phyloP scores from a whole-genome alignment of 2,329 filamentous ascomycete species.

The Ascochyta clinopodiicola region DNA sequence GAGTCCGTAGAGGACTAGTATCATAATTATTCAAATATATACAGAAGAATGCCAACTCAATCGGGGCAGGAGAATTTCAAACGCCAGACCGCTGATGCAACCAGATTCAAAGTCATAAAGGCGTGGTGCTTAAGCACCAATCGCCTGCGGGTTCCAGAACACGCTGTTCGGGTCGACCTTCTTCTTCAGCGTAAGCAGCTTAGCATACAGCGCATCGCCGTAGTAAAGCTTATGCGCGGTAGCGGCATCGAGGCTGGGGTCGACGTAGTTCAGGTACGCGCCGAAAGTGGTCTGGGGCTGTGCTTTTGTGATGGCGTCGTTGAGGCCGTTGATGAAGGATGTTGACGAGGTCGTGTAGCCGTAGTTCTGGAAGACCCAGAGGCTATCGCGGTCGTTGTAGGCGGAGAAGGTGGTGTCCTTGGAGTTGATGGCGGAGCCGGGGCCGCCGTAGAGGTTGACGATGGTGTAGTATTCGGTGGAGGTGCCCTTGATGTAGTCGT shows the following conservation, averaged over 20 bases:
- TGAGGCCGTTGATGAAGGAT: conserved; percentile 52
- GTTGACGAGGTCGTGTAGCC: conserved; percentile 35
- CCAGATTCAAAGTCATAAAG: neutral
- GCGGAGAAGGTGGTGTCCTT: conserved; percentile 44
- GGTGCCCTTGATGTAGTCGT: conserved; percentile 39
- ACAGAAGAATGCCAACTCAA: no score
- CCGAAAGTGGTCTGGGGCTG: conserved; percentile 52
- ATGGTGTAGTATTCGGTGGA: conserved; percentile 44
- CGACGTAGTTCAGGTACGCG: conserved; percentile 63
- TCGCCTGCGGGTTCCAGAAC: conserved; percentile 50
- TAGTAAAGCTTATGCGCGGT: conserved; percentile 61
- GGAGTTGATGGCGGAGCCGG: conserved; percentile 44
- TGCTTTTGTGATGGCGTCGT: conserved; percentile 47
- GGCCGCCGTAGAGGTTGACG: conserved; percentile 50
- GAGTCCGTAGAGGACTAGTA: no score
- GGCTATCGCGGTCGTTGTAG: conserved; percentile 45
- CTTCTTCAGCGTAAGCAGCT: conserved; percentile 49
- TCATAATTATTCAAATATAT: no score
- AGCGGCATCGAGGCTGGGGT: conserved; percentile 55
- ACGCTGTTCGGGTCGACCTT: conserved; percentile 49
- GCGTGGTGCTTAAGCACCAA: conserved; percentile 30
- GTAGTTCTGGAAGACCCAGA: conserved; percentile 50
- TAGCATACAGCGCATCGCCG: conserved; percentile 45
- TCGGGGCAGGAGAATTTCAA: neutral
- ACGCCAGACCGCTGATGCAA: conserved; percentile 13